Percentiles rank a stretch among this genome's conserved stretches.
These are phyloP conservation scores for Pittosporum tobira DNA, from an alignment of 129 eudicot species.

Conservation along the genomic window DNA sequence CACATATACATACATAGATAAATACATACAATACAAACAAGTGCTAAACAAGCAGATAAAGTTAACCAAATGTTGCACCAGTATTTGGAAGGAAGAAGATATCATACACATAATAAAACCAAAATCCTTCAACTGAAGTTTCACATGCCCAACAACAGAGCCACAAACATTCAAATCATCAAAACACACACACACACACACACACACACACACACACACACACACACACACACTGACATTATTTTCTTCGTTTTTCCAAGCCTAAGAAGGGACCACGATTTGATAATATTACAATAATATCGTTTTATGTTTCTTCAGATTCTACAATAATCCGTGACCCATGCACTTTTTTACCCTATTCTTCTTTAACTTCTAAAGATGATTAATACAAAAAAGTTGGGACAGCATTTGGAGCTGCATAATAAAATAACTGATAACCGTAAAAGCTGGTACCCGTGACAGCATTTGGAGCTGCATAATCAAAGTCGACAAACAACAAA, in stretches of 20 bases:
- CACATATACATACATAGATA: not conserved
- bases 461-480: too few species aligned
- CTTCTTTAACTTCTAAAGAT: too few species aligned
- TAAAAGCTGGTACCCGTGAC: too few species aligned
- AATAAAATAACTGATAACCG: too few species aligned
- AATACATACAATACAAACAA: not conserved
- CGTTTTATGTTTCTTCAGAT: not conserved
- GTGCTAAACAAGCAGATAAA: too few species aligned
- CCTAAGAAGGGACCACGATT: not conserved
- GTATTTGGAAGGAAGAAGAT: not conserved
- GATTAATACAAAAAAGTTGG: too few species aligned
- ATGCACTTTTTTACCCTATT: not conserved
- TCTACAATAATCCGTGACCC: conserved; percentile 11
- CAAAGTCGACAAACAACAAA: too few species aligned
- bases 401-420: too few species aligned
- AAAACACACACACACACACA: not conserved
- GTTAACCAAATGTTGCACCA: not conserved
- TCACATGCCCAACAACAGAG: conserved; percentile 6
- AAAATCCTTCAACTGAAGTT: not conserved
- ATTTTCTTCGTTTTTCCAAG: not conserved
- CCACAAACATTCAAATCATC: conserved; percentile 3
- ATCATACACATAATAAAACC: conserved; percentile 1
- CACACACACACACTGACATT: not conserved
- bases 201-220: not conserved
- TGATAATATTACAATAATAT: not conserved